Base-by-base conservation (phyloP, 1,139 yeast species). In the Yarrowia galli region DNA sequence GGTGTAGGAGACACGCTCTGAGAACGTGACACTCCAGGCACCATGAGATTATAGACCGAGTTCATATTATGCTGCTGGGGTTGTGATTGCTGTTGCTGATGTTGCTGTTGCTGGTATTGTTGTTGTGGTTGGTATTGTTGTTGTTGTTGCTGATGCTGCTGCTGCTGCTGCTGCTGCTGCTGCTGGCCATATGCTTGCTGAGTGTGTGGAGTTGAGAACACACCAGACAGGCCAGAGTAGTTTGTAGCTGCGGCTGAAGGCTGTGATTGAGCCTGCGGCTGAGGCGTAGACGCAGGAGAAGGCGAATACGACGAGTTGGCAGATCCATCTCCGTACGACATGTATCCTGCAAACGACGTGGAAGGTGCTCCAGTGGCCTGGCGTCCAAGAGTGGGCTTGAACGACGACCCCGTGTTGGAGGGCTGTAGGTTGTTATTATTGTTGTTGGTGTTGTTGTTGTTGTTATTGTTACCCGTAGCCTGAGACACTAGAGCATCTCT, bases 1-100 rank as follows among this genome's bases (percentile, higher is more conserved):
- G 74, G 74, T 2, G 72, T 72, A 2, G 71, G 69, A 20, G 71
- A 70, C 32, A 58, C 71, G 36, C 66, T 61, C 16, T 61, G 66
- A 2, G 66, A 46, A 4, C 66, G 66, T 10, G 54, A 36, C n/a
- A 46, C 61, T 51, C 53, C 61, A 7, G 61, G 60, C 42, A 64
- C 51, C 61, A 64, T 51, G 42, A 49, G 56, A 61, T 48, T 48
- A 36, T 49, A 42, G 40, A 64, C 51, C 51, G 61, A 51, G 49
- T 42, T 53, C 35, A 40, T 51, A 7, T 23, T 51, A 12, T 51
- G 38, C 61, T 38, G 54, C 15, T 22, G 43, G 20, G 18, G 68
- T 46, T 66, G 68, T 38, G 35, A 54, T 20, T 67, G 67, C 40
- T 56, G 56, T 15, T 56, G 48, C n/a, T 48, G 67, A 36, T 53